Conservation (phyloP, 2,329 filamentous ascomycete genomes). For the Aspergillus sp. region DNA sequence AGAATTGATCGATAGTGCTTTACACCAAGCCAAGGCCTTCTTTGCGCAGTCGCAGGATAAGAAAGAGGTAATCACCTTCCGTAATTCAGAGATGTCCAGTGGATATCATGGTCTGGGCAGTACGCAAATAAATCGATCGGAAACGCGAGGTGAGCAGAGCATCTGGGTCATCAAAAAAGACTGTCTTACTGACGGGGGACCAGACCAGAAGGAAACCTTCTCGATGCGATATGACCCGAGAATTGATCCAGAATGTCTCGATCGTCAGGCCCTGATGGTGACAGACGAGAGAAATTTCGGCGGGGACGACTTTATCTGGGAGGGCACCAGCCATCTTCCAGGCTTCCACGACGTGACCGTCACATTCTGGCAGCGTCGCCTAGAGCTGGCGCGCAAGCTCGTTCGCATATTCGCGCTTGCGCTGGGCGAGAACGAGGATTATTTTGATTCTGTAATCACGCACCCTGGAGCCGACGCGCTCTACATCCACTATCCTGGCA, state of each 20-base stretch:
- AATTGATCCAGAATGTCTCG: slow-evolving; percentile 48
- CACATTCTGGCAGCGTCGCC: slow-evolving; percentile 21
- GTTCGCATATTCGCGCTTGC: slow-evolving; percentile 55
- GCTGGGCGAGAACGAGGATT: slow-evolving; percentile 52
- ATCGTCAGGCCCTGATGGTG: slow-evolving; percentile 44
- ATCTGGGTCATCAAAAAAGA: not conserved
- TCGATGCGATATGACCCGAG: slow-evolving; percentile 53
- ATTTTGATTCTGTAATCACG: slow-evolving; percentile 54
- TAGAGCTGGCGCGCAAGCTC: slow-evolving; percentile 52
- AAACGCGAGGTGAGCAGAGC: slow-evolving; percentile 29
- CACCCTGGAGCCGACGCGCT: slow-evolving; percentile 49
- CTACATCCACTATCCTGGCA: slow-evolving; percentile 47
- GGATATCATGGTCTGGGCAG: slow-evolving; percentile 41
- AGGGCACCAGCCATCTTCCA: slow-evolving; percentile 48
- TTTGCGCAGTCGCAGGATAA: slow-evolving; percentile 47
- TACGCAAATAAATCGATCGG: slow-evolving; percentile 30
- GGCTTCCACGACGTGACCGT: slow-evolving; percentile 19
- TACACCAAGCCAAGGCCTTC: slow-evolving; percentile 33
- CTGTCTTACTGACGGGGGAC: not conserved
- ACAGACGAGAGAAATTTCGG: slow-evolving; percentile 40
- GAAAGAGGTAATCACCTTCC: slow-evolving; percentile 38
- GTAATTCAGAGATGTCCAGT: slow-evolving; percentile 45
- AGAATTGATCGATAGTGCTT: slow-evolving; percentile 17
- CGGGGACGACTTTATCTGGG: slow-evolving; percentile 54
- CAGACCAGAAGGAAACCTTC: slow-evolving; percentile 53